Base-by-base conservation (phyloP, 163 green algal genomes). In the Chlorella variabilis region DNA sequence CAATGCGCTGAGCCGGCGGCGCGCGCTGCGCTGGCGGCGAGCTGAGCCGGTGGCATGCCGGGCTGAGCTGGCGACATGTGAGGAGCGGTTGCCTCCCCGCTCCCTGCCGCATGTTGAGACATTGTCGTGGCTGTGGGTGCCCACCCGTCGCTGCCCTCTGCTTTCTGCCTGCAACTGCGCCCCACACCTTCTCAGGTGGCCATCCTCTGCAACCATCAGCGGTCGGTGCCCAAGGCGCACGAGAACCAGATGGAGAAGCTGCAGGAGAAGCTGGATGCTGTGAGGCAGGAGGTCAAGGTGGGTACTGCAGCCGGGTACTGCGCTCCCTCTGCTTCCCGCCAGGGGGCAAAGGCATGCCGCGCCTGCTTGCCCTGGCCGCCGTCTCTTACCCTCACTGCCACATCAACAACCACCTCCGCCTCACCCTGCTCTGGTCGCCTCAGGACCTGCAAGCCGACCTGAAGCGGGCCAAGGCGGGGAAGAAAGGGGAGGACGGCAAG, bases 141-240 rank as follows among this genome's bases (percentile, higher is more conserved):
- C n/a, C n/a, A n/a, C n/a, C n/a, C n/a, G n/a, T n/a, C n/a, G n/a
- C n/a, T n/a, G n/a, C n/a, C n/a, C n/a, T n/a, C n/a, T n/a, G n/a
- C n/a, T n/a, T n/a, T 54, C 45, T 54, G 45, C 45, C 45, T 54
- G 45, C 45, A 15, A n/a, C 23, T 63, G 17, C 11, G 21, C 41
- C n/a, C 69, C 11, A 39, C 49, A 25, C 31, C 11, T 11, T 39
- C 36, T 15, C 85, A 96, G 93, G 95, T 99, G 67, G 96, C 96
- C 78, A 96, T 99, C 45, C 90, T 98, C 82, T 99, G 96, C 87
- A 99, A 99, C 88, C 97, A 99, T 85, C 95, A 98, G 91, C 92
- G 94, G 36, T 88, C 89, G 0, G 93, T 98, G 66, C 90, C 94
- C 82, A 98, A 98, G 86, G 90, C 83, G 20, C 95, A 99, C 82